Base-by-base conservation (phyloP, 1,284 basidiomycete species). In the Cutaneotrichosporon sp. region DNA sequence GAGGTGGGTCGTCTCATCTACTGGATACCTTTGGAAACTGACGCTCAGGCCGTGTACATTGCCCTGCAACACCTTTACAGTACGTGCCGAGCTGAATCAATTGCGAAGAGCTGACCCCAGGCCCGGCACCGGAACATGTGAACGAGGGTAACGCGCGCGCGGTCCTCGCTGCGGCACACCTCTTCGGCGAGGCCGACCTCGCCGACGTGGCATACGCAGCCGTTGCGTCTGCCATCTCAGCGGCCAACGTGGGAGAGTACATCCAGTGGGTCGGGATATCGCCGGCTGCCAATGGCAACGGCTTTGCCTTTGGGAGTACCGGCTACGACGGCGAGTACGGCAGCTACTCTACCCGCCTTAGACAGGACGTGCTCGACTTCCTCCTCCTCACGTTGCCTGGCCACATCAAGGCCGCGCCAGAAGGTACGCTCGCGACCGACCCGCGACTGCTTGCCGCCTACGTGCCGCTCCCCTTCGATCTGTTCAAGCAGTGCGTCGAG, bases 131-230 rank as follows among this genome's bases (percentile, higher is more conserved):
- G 13, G 63, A 70, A 59, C 70, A 75, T 63, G 85, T 93, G 70
- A 85, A 85, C 70, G 84, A 88, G 56, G 84, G 86, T 71, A 93
- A 93, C 80, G 89, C 90, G 63, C 87, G 90, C 71, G 87, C 87
- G 18, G 89, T 91, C 49, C 86, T 94, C 58, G 89, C 91, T 42
- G 89, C 90, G 51, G 89, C 88, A 7, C 90, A 88, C 78, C 83
- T 92, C 46, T 85, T 93, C 53, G 90, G 90, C 61, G 90, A 89
- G 88, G 86, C 90, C 52, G 90, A 92, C 53, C 83, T 93, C 34
- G 89, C 87, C 76, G 84, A 84, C 69, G 88, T 88, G 73, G 86
- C 91, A n/a, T 92, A 92, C 78, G 85, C 87, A 60, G 82, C 87
- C 60, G 90, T 88, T 82, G 84, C 86, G 70, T 86, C 86, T 67